A percentile compares a stretch with the other conserved stretches of the same genome.
Conservation (phyloP, 2,329 filamentous ascomycete genomes). For the Clarireedia sp. region DNA sequence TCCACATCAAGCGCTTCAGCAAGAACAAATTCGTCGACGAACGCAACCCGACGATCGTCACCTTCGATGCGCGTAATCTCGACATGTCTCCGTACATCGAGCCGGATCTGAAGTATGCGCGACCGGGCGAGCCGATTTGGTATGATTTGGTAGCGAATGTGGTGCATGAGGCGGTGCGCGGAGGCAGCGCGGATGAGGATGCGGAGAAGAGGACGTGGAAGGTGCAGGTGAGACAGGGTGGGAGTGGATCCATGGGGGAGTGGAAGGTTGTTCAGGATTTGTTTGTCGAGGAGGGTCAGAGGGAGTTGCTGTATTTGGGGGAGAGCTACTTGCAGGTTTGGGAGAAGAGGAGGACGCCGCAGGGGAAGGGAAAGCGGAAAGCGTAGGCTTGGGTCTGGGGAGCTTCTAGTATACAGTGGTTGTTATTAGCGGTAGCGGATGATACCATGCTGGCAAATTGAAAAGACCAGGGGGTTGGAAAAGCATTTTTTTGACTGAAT, state of each 20-base stretch:
- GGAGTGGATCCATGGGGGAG: slow-evolving; percentile 63
- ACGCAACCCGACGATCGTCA: slow-evolving; percentile 96
- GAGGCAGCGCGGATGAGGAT: slow-evolving; percentile 77
- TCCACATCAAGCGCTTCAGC: slow-evolving; percentile 96
- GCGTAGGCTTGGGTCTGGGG: not conserved
- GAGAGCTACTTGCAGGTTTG: slow-evolving; percentile 96
- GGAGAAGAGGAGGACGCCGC: slow-evolving; percentile 65
- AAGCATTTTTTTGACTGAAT: too few relatives aligned
- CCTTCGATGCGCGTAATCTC: slow-evolving; percentile 77
- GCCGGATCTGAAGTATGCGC: slow-evolving; percentile 65
- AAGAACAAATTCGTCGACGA: slow-evolving; percentile 95
- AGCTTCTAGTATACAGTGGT: not conserved
- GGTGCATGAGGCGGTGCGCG: slow-evolving; percentile 73
- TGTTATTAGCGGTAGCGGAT: too few relatives aligned
- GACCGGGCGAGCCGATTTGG: slow-evolving; percentile 73
- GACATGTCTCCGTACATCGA: slow-evolving; percentile 90
- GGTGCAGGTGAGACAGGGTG: slow-evolving; percentile 77
- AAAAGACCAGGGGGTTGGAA: too few relatives aligned
- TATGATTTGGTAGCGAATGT: slow-evolving; percentile 97
- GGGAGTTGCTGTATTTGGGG: slow-evolving; percentile 82
- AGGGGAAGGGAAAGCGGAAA: slow-evolving; percentile 17
- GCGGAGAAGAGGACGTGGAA: slow-evolving; percentile 90
- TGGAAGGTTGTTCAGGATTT: slow-evolving; percentile 95
- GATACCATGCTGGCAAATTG: too few relatives aligned
- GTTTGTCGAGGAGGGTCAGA: slow-evolving; percentile 82